Evolutionary conservation across 148 eudicot genomes (phyloP).

Genomic region (Diospyros kaki): DNA sequence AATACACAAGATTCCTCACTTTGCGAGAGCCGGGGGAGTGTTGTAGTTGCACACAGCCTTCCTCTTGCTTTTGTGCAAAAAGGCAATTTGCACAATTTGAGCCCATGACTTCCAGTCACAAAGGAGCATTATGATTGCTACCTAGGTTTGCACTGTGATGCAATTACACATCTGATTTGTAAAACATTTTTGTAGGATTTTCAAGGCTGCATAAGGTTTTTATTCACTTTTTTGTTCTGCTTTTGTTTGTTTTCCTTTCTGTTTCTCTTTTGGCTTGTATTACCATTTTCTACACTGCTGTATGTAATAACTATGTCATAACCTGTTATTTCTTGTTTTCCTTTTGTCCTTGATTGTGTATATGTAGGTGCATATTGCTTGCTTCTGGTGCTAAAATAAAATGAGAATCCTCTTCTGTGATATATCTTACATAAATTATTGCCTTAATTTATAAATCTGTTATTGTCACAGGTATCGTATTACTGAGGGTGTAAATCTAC

Average conservation of each 20-base stretch:
- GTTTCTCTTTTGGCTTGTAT: background rate
- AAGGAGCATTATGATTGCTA: no score
- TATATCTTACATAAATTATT: background rate
- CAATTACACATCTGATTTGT: background rate
- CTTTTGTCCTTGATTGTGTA: background rate
- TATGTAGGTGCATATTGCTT: background rate
- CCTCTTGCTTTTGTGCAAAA: no score
- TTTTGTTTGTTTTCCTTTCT: no score
- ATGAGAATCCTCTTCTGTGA: background rate
- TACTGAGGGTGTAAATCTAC: conserved; percentile 99
- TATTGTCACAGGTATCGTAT: conserved; percentile 70
- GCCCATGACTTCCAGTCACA: no score
- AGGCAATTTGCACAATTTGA: no score
- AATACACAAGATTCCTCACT: no score
- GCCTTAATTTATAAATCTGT: background rate
- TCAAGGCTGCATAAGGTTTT: background rate
- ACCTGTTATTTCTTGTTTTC: background rate
- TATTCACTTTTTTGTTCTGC: background rate
- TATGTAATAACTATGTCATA: background rate
- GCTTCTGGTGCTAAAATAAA: background rate
- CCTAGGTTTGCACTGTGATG: no score
- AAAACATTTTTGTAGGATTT: background rate
- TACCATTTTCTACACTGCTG: background rate
- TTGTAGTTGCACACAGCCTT: no score
- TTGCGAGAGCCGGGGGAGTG: no score